Percentiles rank a stretch among this genome's conserved stretches.
Conservation (phyloP, 2,329 filamentous ascomycete species). For the Calycina herbarum region DNA sequence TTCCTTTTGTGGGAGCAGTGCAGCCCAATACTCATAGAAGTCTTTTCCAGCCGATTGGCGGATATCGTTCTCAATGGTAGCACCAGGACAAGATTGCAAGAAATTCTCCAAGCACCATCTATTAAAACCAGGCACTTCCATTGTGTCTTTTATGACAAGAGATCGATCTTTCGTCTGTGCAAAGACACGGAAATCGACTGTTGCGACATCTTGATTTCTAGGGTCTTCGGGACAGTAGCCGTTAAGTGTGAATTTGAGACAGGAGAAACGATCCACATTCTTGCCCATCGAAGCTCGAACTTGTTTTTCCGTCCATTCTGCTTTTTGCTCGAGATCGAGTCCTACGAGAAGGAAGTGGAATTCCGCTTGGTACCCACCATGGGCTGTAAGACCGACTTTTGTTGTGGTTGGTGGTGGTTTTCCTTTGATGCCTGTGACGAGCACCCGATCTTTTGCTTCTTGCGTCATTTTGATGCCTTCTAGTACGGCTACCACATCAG, state of each 20-base stretch:
- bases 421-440: conserved; percentile 43
- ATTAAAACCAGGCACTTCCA: conserved; percentile 28
- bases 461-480: conserved; percentile 52
- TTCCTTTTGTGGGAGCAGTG: conserved; percentile 30
- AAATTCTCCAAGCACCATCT: conserved; percentile 22
- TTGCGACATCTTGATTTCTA: conserved; percentile 47
- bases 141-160: conserved; percentile 20
- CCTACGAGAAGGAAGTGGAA: conserved; percentile 46
- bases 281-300: conserved; percentile 41
- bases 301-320: conserved; percentile 45
- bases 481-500: conserved; percentile 38
- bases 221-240: conserved; percentile 43
- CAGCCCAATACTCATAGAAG: conserved; percentile 35
- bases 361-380: conserved; percentile 47
- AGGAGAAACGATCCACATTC: conserved; percentile 36
- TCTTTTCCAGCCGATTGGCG: conserved; percentile 40
- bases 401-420: conserved; percentile 42
- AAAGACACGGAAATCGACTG: conserved; percentile 49
- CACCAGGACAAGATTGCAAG: conserved; percentile 40
- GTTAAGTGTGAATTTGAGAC: conserved; percentile 40
- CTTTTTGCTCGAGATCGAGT: conserved; percentile 46
- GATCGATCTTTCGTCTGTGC: conserved; percentile 45
- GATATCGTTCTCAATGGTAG: conserved; percentile 42
- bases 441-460: conserved; percentile 43
- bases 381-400: conserved; percentile 46